These are phyloP conservation scores for Zea mays DNA, from an alignment of 176 grass and related monocot genomes.

Conservation along the genomic window Zm-B73-REFERENCE-NAM-5.0 NC_050103.1:20698001-20698500, in stretches of 20 bases:
- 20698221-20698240: slow-evolving; percentile 32
- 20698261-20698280: slow-evolving; percentile 34
- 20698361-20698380: slow-evolving; percentile 80
- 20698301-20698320: too few species aligned
- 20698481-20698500: neutral
- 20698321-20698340: slow-evolving; percentile 41
- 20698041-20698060: slow-evolving; percentile 17
- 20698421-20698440: neutral
- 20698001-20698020: slow-evolving; percentile 27
- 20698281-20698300: slow-evolving; percentile 29
- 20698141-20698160: slow-evolving; percentile 10
- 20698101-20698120: slow-evolving; percentile 7
- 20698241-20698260: slow-evolving; percentile 24
- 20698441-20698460: slow-evolving; percentile 25
- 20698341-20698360: slow-evolving; percentile 46
- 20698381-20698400: slow-evolving; percentile 41
- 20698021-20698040: slow-evolving; percentile 20
- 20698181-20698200: slow-evolving; percentile 26
- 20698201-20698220: slow-evolving; percentile 11
- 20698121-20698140: slow-evolving; percentile 18
- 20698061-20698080: neutral
- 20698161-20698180: slow-evolving; percentile 35
- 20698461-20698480: neutral
- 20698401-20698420: slow-evolving; percentile 6
- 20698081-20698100: slow-evolving; percentile 9